A percentile compares a stretch with the other conserved stretches of the same genome.
Evolutionary conservation across 129 eudicot genomes (phyloP).

Genomic region (Dittrichia graveolens): DNA sequence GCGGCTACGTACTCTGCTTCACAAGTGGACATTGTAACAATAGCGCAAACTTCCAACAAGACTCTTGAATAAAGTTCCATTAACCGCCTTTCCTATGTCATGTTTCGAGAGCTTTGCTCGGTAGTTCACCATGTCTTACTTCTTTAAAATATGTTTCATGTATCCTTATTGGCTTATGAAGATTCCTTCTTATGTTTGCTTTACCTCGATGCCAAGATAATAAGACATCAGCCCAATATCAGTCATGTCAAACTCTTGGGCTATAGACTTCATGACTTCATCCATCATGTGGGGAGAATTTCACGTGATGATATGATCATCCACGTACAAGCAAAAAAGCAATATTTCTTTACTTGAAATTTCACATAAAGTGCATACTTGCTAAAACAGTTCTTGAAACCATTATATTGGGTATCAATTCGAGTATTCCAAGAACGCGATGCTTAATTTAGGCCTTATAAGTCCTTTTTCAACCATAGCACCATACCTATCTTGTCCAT

Average conservation of each 20-base stretch:
- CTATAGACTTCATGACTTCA: neutral
- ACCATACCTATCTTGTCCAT: neutral
- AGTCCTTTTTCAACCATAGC: neutral
- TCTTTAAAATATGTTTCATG: too few species aligned
- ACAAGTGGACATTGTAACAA: too few species aligned
- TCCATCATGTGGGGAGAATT: neutral
- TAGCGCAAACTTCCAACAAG: neutral
- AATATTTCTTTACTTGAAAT: neutral
- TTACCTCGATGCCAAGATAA: neutral
- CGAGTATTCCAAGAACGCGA: too few species aligned
- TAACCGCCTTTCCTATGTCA: too few species aligned
- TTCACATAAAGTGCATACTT: conserved; percentile 12
- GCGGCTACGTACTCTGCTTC: too few species aligned
- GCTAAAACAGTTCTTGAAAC: too few species aligned
- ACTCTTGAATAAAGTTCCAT: neutral
- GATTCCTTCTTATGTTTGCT: too few species aligned
- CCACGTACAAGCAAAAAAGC: neutral
- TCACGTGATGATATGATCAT: neutral
- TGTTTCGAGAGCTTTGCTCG: too few species aligned
- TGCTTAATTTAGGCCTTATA: too few species aligned
- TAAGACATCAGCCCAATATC: conserved; percentile 3
- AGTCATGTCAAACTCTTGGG: neutral
- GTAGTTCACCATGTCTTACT: too few species aligned
- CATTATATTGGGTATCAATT: too few species aligned
- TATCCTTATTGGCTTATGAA: too few species aligned